Base-by-base conservation (phyloP, 2,329 filamentous ascomycete genomes). In the Leptodontidium sp. region DNA sequence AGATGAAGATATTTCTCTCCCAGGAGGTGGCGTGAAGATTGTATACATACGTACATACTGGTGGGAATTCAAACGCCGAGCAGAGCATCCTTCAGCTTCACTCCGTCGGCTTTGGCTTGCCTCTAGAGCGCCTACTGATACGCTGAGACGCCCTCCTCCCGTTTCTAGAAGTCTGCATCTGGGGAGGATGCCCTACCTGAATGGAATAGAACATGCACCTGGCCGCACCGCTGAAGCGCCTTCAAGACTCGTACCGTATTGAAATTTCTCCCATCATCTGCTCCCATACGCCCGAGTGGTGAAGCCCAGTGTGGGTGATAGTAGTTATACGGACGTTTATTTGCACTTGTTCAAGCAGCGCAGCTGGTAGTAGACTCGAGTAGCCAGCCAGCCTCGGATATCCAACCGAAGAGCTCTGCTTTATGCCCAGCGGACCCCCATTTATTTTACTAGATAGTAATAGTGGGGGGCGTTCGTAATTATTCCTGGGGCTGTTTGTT, bases 21-120 rank as follows among this genome's bases (percentile, higher is more conserved):
- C 50, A 35, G 24, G 26, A 55, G 26, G 52, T 55, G 52, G 52
- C 52, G 35, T 55, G 52, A n/a, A 35, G 52, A 55, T 14, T 29
- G 7, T 35, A 35, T 55, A 12, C 50, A 6, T 53, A 15, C 7
- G 29, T 32, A 32, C 29, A 4, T 32, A 32, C 29, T n/a, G 5
- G 52, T 55, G 26, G 12, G 50, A 15, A 53, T 29, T 7, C 14
- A 35, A 35, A 17, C 12, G 29, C 52, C 26, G n/a, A 35, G n/a
- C 29, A 35, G 26, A 5, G 11, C 6, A 9, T 17, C 14, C 29
- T n/a, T 55, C 52, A 55, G 26, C 52, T 55, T 35, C 52, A 55
- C 38, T 40, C 38, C 38, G 11, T 40, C 38, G 38, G 38, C 38
- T 40, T 40, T 40, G 38, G 38, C 38, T 40, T 9, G 38, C 38